Evolutionary conservation across 805 yeast genomes (phyloP), one percentile per base, ranked within the genome.

Genomic region (Suhomyces prunicola): DNA sequence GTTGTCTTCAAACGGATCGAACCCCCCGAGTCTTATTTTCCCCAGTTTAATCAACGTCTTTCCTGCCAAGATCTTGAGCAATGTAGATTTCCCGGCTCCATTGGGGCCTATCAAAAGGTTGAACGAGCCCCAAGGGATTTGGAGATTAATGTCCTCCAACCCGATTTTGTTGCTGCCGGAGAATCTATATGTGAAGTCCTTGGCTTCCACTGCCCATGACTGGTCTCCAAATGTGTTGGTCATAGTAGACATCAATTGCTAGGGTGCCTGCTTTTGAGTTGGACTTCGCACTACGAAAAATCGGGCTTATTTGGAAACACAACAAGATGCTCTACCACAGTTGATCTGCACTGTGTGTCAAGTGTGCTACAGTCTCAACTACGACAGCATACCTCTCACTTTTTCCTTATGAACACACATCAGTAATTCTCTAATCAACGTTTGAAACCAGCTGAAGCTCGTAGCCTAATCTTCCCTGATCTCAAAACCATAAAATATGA

Each of bases 71-170:
- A 94, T 80, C 65, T 85, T 83, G 57, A 94, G 76, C 44, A 94
- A 68, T 0, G 99, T 94, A 1, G 97, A 89, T 68, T 94, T 94
- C 4, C 99, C 98, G 0, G 99, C 98, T 17, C 99, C 99, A 62
- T 92, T 92, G 10, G 98, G 96, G 0, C 99, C 99, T 23, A 94
- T 79, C 6, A 94, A 69, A 35, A 94, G 73, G 9, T 92, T 83
- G 54, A 97, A 79, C 1, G 93, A 81, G 6, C 87, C 84, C 79
- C 87, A 82, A 0, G 86, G 84, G 19, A 94, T 77, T 10, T 73
- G 59, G 41, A 94, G 63, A 36, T 77, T 74, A 56, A 93, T 79
- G 46, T 88, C 77, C 29, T 80, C 79, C 13, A 94, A 74, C 0
- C 97, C 96, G 2, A 88, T 80, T 48, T 79, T 78, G 3, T 79